A percentile compares a stretch with the other conserved stretches of the same genome.
Evolutionary conservation across 108 stramenopile species (phyloP).

Genomic region (Fragilaria radians): DNA sequence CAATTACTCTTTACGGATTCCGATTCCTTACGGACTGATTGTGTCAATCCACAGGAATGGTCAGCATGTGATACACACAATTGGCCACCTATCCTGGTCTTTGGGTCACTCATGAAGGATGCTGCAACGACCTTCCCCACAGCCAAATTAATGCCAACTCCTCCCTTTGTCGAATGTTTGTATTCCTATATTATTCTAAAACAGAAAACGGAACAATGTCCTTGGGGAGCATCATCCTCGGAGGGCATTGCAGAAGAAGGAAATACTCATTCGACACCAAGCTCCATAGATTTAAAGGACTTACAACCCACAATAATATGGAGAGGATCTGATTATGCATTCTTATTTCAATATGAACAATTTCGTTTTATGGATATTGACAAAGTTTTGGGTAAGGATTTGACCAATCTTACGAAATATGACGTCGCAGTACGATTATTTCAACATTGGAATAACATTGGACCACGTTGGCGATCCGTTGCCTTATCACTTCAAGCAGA

Average conservation of each 20-base stretch:
- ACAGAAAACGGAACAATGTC: background rate
- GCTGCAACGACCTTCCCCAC: background rate
- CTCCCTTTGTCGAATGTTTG: conserved; percentile 1
- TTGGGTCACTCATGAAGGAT: conserved; percentile 1
- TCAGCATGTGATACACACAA: background rate
- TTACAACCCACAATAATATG: conserved; percentile 1
- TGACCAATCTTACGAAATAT: background rate
- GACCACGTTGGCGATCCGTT: background rate
- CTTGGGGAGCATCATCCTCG: background rate
- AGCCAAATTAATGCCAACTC: background rate
- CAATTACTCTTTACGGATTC: background rate
- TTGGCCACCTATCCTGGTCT: background rate
- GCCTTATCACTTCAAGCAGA: background rate
- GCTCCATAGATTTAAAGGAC: background rate
- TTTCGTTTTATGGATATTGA: background rate
- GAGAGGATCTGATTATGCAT: conserved; percentile 3
- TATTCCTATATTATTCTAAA: too few species aligned
- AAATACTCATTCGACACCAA: too few species aligned
- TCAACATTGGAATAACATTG: background rate
- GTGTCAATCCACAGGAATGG: background rate
- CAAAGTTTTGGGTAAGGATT: background rate
- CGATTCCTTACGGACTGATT: background rate
- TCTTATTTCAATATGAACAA: background rate
- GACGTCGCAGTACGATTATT: background rate
- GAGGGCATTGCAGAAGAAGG: background rate